Evolutionary conservation across 345 rosid species (phyloP), one percentile per base, ranked within the genome.

Genomic region (Brassica rapa): DNA sequence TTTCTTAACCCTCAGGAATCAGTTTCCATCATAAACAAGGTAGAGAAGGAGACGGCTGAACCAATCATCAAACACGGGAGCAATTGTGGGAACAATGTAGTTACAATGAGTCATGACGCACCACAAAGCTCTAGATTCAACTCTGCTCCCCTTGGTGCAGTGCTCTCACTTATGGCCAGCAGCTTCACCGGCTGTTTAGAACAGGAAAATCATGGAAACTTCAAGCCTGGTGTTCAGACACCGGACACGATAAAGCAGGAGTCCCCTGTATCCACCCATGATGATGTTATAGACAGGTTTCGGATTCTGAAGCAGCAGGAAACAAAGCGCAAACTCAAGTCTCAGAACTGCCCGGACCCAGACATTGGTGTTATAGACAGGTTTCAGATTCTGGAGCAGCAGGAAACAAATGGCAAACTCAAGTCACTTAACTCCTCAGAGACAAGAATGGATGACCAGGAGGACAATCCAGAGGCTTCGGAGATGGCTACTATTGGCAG

Each of bases 271-370:
- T 46, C 70, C 46, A 70, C 75, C 66, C 66, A 70, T 46, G 82
- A 82, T 80, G 92, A 86, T 87, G 88, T 87, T 39, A 56, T 84
- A 80, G 83, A 87, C 49, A 81, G 89, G 81, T 87, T 80, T 78
- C 68, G 71, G 63, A 80, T 84, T 70, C 86, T 87, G 15, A 84
- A 82, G 73, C 15, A 49, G 64, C 85, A 62, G 62, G 82, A 35
- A 29, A 79, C 74, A 19, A 35, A 25, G 4, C 43, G 62, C 57
- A 73, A 64, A 19, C 71, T 64, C 57, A 71, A 55, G 75, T 68
- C 79, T 57, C 73, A 75, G 66, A 41, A 68, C 49, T 11, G 14
- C 21, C 59, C 60, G 9, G 59, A 73, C 66, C n/a, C 80, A 68
- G 80, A 68, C 16, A 33, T 65, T 81, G 93, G 85, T 86, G 88